Base-by-base conservation (phyloP, 495 filamentous ascomycete genomes). In the Aspergillus sclerotioniger region DNA sequence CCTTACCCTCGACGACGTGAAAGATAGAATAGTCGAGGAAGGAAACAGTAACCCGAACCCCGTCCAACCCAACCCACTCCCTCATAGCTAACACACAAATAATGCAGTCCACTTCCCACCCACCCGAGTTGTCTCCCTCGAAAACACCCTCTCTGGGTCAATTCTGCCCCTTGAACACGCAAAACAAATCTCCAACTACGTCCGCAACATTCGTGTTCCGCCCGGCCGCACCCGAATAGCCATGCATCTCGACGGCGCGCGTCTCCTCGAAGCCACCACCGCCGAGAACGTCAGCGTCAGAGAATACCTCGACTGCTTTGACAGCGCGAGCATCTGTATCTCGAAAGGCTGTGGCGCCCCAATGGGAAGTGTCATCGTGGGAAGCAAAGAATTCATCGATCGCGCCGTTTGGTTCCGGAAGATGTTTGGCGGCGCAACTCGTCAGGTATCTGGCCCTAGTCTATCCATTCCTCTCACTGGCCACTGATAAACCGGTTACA, bases 291-390 rank as follows among this genome's bases (percentile, higher is more conserved):
- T 78, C 21, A 68, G 73, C 16, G 64, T 92, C n/a, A 62, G 76
- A 5, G 87, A 88, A 3, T 91, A 83, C 61, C 80, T 83, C 16
- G 72, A 60, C 0, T 81, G 79, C 57, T 88, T 90, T 56, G 90
- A 94, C 63, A 87, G 80, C 37, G 71, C 89, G 1, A 84, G 74
- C 39, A 74, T 92, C 7, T 92, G 89, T 69, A 86, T 94, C 59
- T 84, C 80, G 41, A 94, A 94, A 71, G 87, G 88, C 0, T 75
- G 92, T 0, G 90, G 90, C 0, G 90, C 90, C 4, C 90, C 90
- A 0, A 80, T 90, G 49, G 90, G 90, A 0, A 84, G 81, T 44
- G 78, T 91, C 50, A 69, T 92, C 13, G 75, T 89, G 0, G 88
- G 87, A 4, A 70, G 62, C 16, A 68, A 74, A 57, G 64, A 68